These are phyloP conservation scores for Magnolia kwangsiensis DNA, from an alignment of 164 flowering plant species.

Conservation along the genomic window DNA sequence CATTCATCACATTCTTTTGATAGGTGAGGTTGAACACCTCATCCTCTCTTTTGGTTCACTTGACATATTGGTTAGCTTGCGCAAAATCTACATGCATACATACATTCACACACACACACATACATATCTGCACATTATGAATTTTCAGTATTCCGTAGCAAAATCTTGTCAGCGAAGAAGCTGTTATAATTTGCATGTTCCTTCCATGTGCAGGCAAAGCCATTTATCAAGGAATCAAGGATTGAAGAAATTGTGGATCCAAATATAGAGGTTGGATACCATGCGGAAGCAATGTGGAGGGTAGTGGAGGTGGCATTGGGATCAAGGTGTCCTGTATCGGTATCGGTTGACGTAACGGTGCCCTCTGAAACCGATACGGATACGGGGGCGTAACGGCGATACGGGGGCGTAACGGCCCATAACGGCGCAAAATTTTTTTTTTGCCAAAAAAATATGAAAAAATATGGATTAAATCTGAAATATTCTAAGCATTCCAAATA, in stretches of 20 bases:
- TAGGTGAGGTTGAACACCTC: background rate
- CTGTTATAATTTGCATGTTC: background rate
- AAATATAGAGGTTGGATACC: slow-evolving; percentile 60
- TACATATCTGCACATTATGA: background rate
- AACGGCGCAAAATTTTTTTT: too few relatives aligned
- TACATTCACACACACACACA: background rate
- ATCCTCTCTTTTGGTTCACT: background rate
- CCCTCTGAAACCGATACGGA: too few relatives aligned
- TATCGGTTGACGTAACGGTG: too few relatives aligned
- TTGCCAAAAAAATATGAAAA: too few relatives aligned
- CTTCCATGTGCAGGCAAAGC: slow-evolving; percentile 51
- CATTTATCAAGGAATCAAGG: slow-evolving; percentile 52
- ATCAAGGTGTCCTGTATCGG: too few relatives aligned
- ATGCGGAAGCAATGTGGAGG: slow-evolving; percentile 80
- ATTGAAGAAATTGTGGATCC: slow-evolving; percentile 76
- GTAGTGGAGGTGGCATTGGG: slow-evolving; percentile 68
- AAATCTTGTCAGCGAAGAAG: background rate
- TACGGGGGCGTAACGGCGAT: too few relatives aligned
- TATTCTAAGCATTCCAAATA: too few relatives aligned
- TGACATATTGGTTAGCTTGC: background rate
- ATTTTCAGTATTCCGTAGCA: background rate
- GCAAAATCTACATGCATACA: background rate
- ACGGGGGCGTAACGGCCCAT: too few relatives aligned
- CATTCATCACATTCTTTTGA: too few relatives aligned
- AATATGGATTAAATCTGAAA: too few relatives aligned